Evolutionary conservation across 1,284 basidiomycete genomes (phyloP).

Genomic region (Ceratobasidium sp.): DNA sequence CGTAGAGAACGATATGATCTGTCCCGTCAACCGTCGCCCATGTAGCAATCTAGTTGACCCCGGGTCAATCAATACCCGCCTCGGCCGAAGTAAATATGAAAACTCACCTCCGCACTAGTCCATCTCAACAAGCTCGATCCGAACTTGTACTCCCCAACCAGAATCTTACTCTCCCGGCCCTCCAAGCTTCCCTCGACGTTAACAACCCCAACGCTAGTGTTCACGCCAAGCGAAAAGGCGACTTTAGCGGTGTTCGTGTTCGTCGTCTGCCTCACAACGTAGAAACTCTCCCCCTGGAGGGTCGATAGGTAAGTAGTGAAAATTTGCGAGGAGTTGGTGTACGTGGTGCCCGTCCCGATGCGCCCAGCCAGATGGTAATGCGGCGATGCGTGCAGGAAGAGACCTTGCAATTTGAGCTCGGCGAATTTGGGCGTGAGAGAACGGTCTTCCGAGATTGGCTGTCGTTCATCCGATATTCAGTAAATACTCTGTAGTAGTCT

Average conservation of each 20-base stretch:
- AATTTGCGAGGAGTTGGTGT: conserved; percentile 49
- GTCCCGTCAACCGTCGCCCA: conserved; percentile 57
- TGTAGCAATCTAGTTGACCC: conserved; percentile 55
- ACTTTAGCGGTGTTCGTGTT: conserved; percentile 19
- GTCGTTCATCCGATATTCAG: too few species aligned
- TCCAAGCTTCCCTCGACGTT: not conserved
- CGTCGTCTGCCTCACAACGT: conserved; percentile 22
- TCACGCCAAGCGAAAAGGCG: conserved; percentile 5
- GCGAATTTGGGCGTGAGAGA: conserved; percentile 47
- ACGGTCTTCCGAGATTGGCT: conserved; percentile 48
- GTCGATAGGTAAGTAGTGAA: conserved; percentile 60
- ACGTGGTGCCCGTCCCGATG: conserved; percentile 14
- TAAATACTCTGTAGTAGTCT: not conserved
- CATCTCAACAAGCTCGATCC: conserved; percentile 32
- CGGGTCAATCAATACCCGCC: too few species aligned
- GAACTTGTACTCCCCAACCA: conserved; percentile 39
- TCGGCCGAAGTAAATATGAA: too few species aligned
- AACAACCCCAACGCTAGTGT: not conserved
- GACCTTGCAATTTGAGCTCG: conserved; percentile 49
- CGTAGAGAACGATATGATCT: conserved; percentile 60
- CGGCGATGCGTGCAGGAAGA: conserved; percentile 48
- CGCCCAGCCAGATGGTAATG: conserved; percentile 45
- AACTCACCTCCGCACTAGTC: conserved; percentile 40
- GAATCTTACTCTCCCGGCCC: conserved; percentile 32
- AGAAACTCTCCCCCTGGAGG: conserved; percentile 50